phyloP scores from a whole-genome alignment of 345 rosid genomes.

The Arabis hirsuta region DNA sequence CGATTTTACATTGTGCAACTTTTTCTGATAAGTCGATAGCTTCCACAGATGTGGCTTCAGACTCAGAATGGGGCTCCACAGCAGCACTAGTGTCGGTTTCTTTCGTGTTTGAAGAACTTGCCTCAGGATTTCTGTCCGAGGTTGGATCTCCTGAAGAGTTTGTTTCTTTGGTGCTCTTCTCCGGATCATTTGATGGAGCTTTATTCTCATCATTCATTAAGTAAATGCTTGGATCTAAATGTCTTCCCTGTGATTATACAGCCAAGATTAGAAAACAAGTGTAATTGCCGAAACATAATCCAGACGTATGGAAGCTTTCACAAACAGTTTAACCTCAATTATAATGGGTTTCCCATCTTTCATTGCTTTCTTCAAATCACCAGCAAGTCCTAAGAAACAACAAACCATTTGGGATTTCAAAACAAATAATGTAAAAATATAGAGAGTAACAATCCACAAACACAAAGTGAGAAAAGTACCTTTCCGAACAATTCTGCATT shows the following conservation, averaged over 20 bases:
- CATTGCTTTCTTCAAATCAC: constrained; percentile 98
- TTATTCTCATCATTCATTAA: constrained; percentile 89
- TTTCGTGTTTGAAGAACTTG: constrained; percentile 42
- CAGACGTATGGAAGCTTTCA: not conserved
- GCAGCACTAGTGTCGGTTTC: constrained; percentile 36
- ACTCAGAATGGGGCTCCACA: constrained; percentile 36
- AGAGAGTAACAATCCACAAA: constrained; percentile 15
- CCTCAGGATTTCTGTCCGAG: constrained; percentile 44
- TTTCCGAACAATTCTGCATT: constrained; percentile 97
- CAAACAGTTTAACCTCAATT: constrained; percentile 69
- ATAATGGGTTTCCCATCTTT: constrained; percentile 99
- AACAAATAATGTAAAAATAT: constrained; percentile 7
- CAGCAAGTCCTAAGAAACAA: constrained; percentile 80
- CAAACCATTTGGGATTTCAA: constrained; percentile 12
- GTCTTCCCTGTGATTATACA: constrained; percentile 70
- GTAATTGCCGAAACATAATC: not conserved
- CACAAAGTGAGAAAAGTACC: constrained; percentile 49
- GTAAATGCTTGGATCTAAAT: constrained; percentile 98
- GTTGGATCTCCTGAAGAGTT: constrained; percentile 39
- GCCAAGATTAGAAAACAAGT: constrained; percentile 22
- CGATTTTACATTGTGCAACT: constrained; percentile 51
- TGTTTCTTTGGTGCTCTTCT: constrained; percentile 44
- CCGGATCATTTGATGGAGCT: constrained; percentile 51
- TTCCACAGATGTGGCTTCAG: constrained; percentile 48
- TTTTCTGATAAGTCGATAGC: constrained; percentile 49